These are phyloP conservation scores for Nannochloris sp. DNA, from an alignment of 139 green algal species.

Conservation along the genomic window DNA sequence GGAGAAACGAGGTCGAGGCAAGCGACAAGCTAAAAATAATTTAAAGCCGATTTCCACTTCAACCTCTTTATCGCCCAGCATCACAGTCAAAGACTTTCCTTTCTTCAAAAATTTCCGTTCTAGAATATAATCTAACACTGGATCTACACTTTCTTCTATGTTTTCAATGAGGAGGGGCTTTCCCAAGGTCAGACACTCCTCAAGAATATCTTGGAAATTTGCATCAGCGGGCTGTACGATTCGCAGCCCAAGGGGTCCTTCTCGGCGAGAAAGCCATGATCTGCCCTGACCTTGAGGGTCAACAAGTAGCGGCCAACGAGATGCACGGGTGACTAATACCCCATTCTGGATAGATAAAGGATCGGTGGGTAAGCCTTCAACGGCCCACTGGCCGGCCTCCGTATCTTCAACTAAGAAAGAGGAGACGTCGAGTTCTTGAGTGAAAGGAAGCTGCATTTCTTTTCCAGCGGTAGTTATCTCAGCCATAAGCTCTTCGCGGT, in stretches of 20 bases:
- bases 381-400: constrained; percentile 84
- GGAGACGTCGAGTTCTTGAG: constrained; percentile 34
- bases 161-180: constrained; percentile 94
- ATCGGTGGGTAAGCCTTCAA: constrained; percentile 85
- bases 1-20: constrained; percentile 88
- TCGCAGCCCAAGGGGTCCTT: constrained; percentile 51
- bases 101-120: constrained; percentile 69
- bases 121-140: constrained; percentile 85
- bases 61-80: constrained; percentile 85
- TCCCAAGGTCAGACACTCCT: constrained; percentile 85
- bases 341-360: constrained; percentile 93
- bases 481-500: constrained; percentile 80
- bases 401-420: constrained; percentile 85
- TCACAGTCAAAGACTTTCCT: constrained; percentile 40
- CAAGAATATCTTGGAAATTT: constrained; percentile 80
- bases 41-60: constrained; percentile 82
- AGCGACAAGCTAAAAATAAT: constrained; percentile 84
- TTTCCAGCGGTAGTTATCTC: constrained; percentile 77
- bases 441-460: constrained; percentile 67
- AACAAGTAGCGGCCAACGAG: constrained; percentile 81
- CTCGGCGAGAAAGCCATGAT: constrained; percentile 79
- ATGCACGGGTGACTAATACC: constrained; percentile 83
- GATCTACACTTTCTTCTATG: constrained; percentile 86
- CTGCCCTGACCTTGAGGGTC: constrained; percentile 83
- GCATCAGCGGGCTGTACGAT: constrained; percentile 77